A percentile compares a stretch with the other conserved stretches of the same genome.
These are phyloP conservation scores for Umbilicaria muhlenbergii DNA, from an alignment of 495 filamentous ascomycete genomes.

Conservation along the genomic window DNA sequence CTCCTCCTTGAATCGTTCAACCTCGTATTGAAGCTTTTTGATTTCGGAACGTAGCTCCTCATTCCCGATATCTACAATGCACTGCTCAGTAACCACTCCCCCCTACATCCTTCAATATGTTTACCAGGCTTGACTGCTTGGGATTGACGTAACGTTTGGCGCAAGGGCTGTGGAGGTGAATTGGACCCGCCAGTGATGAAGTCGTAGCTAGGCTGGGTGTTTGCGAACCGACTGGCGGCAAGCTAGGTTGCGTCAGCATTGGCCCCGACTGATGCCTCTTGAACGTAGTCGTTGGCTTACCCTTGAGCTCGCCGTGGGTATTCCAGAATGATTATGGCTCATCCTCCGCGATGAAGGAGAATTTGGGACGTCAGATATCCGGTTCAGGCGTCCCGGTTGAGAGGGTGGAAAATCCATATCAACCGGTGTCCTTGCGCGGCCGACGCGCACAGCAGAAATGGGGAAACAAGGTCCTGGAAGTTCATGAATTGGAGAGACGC, in stretches of 20 bases:
- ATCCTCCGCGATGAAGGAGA: conserved; percentile 2
- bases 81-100: background rate
- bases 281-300: conserved; percentile 6
- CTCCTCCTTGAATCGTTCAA: conserved; percentile 68
- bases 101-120: background rate
- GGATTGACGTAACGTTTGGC: conserved; percentile 24
- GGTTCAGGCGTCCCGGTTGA: too few relatives aligned
- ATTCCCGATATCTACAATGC: conserved; percentile 23
- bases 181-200: conserved; percentile 37
- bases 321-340: conserved; percentile 7
- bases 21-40: conserved; percentile 51
- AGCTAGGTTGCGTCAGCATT: conserved; percentile 3
- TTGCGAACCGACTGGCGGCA: conserved; percentile 14
- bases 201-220: conserved; percentile 44
- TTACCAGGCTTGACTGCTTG: conserved; percentile 14
- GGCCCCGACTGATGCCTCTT: background rate
- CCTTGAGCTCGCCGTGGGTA: conserved; percentile 14
- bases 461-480: too few relatives aligned
- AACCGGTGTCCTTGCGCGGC: too few relatives aligned
- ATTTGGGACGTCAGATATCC: background rate
- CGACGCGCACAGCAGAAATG: too few relatives aligned
- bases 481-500: too few relatives aligned
- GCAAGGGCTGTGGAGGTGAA: conserved; percentile 17
- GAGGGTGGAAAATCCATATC: too few relatives aligned
- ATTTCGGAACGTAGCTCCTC: conserved; percentile 54